Conservation (phyloP, 176 grass and related monocot genomes). For the Pharus latifolius region DNA sequence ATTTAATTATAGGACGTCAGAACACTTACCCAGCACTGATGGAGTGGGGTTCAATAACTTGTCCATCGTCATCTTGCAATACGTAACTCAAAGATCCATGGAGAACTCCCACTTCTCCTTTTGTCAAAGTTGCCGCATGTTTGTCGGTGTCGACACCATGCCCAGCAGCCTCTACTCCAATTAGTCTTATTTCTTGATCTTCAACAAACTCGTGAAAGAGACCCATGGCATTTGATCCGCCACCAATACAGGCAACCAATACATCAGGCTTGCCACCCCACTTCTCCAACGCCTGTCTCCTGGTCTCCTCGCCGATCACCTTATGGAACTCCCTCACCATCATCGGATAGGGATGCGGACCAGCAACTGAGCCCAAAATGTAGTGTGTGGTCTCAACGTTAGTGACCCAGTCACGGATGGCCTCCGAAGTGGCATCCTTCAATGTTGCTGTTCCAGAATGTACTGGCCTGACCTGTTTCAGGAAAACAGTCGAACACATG, state of each 20-base stretch:
- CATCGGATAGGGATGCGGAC: slow-evolving; percentile 95
- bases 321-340: slow-evolving; percentile 98
- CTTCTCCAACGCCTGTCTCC: slow-evolving; percentile 82
- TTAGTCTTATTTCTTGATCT: slow-evolving; percentile 68
- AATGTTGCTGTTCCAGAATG: slow-evolving; percentile 87
- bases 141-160: slow-evolving; percentile 80
- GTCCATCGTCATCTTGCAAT: slow-evolving; percentile 91
- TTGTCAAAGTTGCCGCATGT: slow-evolving; percentile 87
- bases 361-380: slow-evolving; percentile 82
- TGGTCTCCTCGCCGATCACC: slow-evolving; percentile 82
- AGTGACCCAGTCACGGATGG: slow-evolving; percentile 95
- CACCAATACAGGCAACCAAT: slow-evolving; percentile 87
- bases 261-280: slow-evolving; percentile 90
- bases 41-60: slow-evolving; percentile 95
- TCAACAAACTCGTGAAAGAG: slow-evolving; percentile 95
- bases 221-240: slow-evolving; percentile 95
- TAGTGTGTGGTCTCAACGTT: slow-evolving; percentile 92
- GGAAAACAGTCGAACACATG: not conserved
- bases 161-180: slow-evolving; percentile 95
- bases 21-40: slow-evolving; percentile 88
- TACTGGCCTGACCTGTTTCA: slow-evolving; percentile 70
- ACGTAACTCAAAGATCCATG: slow-evolving; percentile 96
- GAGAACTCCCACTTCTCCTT: slow-evolving; percentile 85
- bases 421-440: slow-evolving; percentile 95
- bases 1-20: not conserved